Evolutionary conservation across 768 basidiomycete genomes (phyloP).

Genomic region (Crepidotus variabilis): DNA sequence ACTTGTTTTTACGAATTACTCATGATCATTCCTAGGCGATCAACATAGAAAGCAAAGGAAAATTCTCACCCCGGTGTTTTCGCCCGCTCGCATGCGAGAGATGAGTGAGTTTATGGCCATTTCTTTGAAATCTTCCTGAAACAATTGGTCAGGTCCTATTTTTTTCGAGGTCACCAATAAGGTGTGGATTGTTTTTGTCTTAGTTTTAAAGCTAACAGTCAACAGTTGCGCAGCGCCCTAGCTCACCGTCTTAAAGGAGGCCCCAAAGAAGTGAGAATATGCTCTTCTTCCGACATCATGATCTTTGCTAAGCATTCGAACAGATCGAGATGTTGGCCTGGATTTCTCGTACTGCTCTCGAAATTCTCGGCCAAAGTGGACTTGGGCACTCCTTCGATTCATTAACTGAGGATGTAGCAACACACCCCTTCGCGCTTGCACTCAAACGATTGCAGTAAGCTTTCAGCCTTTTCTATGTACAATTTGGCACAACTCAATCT

Average conservation of each 20-base stretch:
- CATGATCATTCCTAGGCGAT: not conserved
- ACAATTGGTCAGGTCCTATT: slow-evolving; percentile 24
- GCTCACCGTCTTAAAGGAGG: slow-evolving; percentile 20
- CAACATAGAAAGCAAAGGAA: slow-evolving; percentile 1
- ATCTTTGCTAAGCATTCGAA: not conserved
- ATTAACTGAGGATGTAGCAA: slow-evolving; percentile 26
- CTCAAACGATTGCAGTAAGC: slow-evolving; percentile 27
- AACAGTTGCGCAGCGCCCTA: slow-evolving; percentile 24
- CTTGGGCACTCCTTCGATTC: slow-evolving; percentile 40
- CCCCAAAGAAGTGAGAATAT: slow-evolving; percentile 20
- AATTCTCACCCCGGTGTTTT: slow-evolving; percentile 35
- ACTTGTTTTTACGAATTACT: not conserved
- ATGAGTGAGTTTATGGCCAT: slow-evolving; percentile 14
- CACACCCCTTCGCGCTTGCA: slow-evolving; percentile 27
- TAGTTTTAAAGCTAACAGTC: not conserved
- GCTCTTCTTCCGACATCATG: not conserved
- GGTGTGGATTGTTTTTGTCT: slow-evolving; percentile 8
- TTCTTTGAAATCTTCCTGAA: not conserved
- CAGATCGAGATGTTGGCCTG: slow-evolving; percentile 33
- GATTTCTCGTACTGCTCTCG: slow-evolving; percentile 40
- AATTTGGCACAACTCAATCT: slow-evolving; percentile 29
- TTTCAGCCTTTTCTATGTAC: not conserved
- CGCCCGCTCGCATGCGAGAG: slow-evolving; percentile 34
- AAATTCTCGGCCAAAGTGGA: slow-evolving; percentile 46
- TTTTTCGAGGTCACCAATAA: slow-evolving; percentile 29